Percentiles rank a stretch among this genome's conserved stretches.
Conservation (phyloP, 768 basidiomycete genomes). For the Tricholoma furcatifolium region DNA sequence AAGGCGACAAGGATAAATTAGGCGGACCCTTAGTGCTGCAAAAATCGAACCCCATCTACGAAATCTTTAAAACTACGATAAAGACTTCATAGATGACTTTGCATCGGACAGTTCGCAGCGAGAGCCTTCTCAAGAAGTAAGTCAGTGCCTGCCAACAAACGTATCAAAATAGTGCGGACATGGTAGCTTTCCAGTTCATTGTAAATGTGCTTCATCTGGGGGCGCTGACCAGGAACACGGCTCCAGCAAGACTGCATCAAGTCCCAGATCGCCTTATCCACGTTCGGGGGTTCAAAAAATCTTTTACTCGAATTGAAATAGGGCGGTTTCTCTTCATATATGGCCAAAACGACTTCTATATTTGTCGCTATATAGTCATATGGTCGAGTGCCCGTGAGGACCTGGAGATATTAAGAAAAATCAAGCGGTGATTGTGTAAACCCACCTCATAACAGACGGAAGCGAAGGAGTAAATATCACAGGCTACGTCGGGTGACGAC, state of each 20-base stretch:
- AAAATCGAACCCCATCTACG: no score
- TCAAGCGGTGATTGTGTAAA: no score
- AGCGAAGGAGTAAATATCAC: conserved; percentile 5
- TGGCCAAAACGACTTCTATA: conserved; percentile 3
- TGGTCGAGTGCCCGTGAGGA: neutral
- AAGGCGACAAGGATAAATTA: no score
- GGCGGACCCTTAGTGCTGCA: no score
- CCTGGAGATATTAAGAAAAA: no score
- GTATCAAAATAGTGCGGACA: neutral
- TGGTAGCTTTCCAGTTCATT: neutral
- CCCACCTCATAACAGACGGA: neutral
- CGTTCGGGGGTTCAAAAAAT: neutral
- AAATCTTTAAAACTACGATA: no score
- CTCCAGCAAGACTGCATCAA: conserved; percentile 7
- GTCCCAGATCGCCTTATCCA: conserved; percentile 3
- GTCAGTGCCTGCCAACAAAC: neutral
- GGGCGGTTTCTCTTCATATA: neutral
- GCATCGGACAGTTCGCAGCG: neutral
- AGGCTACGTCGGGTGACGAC: neutral
- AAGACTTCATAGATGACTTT: neutral
- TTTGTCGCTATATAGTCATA: neutral
- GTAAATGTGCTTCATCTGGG: neutral
- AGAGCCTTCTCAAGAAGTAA: neutral
- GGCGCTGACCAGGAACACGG: neutral
- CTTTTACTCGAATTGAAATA: neutral